phyloP scores from a whole-genome alignment of 2,329 filamentous ascomycete species.

The Alternaria arborescens region DNA sequence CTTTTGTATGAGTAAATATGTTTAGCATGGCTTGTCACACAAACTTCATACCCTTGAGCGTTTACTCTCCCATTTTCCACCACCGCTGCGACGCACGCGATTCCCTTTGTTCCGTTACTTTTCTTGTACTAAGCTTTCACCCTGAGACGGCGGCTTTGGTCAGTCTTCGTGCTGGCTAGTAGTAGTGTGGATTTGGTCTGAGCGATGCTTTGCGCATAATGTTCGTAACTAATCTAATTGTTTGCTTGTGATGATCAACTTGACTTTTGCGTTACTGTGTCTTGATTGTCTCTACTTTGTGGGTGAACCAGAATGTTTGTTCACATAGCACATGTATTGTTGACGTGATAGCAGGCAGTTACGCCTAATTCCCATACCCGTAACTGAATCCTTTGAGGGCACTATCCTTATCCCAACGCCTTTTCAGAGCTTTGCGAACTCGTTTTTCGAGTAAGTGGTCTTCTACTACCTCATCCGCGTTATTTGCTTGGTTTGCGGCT shows the following conservation, averaged over 20 bases:
- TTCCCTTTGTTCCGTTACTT: constrained; percentile 8
- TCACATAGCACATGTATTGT: no score
- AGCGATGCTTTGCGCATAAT: constrained; percentile 12
- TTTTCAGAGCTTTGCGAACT: not conserved
- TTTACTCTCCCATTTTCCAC: constrained; percentile 20
- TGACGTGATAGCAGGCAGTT: not conserved
- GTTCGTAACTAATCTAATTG: constrained; percentile 15
- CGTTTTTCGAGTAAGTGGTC: not conserved
- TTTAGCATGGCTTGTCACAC: constrained; percentile 36
- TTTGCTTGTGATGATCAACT: not conserved
- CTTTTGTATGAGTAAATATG: constrained; percentile 45
- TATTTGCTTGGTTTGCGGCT: no score
- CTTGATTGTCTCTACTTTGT: no score
- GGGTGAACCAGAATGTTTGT: no score
- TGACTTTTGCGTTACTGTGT: no score
- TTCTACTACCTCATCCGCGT: not conserved
- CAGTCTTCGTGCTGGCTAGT: constrained; percentile 9
- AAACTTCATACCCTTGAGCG: constrained; percentile 32
- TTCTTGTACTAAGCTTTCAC: constrained; percentile 16
- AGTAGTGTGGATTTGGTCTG: constrained; percentile 19
- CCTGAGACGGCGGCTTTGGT: constrained; percentile 4
- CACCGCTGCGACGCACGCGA: constrained; percentile 8
- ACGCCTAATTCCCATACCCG: not conserved
- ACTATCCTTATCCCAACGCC: not conserved
- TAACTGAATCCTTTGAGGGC: not conserved